Percentiles rank a stretch among this genome's conserved stretches.
phyloP scores from a whole-genome alignment of 1,139 yeast species.

The Debaryomyces singareniensis region DNA sequence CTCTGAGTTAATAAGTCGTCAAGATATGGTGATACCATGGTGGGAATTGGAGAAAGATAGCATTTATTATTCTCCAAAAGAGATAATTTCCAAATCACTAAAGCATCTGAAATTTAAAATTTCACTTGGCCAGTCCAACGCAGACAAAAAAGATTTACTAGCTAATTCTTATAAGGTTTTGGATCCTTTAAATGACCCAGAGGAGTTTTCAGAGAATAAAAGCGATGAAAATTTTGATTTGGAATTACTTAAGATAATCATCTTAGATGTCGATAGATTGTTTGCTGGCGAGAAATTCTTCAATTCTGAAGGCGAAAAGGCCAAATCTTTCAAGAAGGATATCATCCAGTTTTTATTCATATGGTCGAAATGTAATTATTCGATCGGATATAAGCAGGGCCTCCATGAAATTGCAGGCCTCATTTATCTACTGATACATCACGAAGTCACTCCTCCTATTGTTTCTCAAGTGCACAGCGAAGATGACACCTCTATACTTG shows the following conservation, averaged over 20 bases:
- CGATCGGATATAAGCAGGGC: conserved; percentile 62
- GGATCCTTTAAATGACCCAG: conserved; percentile 4
- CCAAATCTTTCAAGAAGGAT: conserved; percentile 23
- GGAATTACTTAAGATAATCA: conserved; percentile 39
- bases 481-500: conserved; percentile 30
- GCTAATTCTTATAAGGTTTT: conserved; percentile 6
- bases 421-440: conserved; percentile 43
- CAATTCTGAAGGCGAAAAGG: conserved; percentile 15
- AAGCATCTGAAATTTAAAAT: conserved; percentile 6
- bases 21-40: conserved; percentile 39
- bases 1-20: conserved; percentile 25
- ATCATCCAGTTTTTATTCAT: conserved; percentile 48
- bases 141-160: conserved; percentile 12
- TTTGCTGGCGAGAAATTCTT: conserved; percentile 56
- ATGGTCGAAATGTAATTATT: conserved; percentile 48
- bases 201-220: conserved; percentile 2
- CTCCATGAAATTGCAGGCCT: conserved; percentile 63
- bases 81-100: conserved; percentile 11
- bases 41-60: conserved; percentile 24
- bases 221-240: conserved; percentile 10
- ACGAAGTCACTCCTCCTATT: conserved; percentile 34
- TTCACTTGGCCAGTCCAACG: neutral
- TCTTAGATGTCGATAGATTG: conserved; percentile 56
- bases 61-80: conserved; percentile 18
- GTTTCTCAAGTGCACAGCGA: conserved; percentile 25